phyloP scores from a whole-genome alignment of 345 rosid genomes.

The Gossypium raimondii region DNA sequence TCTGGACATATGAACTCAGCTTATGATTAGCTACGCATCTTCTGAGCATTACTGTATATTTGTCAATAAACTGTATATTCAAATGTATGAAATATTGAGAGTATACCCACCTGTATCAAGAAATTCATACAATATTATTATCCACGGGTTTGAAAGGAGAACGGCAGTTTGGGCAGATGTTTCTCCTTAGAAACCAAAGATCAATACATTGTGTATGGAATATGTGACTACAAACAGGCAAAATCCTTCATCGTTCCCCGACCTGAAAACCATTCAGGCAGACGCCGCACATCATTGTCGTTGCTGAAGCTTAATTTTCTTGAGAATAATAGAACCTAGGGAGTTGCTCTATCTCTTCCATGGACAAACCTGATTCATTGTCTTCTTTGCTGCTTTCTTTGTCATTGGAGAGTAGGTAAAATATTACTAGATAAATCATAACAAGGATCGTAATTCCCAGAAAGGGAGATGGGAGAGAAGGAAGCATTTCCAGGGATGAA shows the following conservation, averaged over 20 bases:
- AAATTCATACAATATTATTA: constrained; percentile 3
- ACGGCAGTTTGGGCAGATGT: constrained; percentile 34
- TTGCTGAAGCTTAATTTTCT: neutral
- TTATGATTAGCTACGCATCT: constrained; percentile 39
- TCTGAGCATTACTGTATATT: constrained; percentile 36
- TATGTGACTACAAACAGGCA: constrained; percentile 28
- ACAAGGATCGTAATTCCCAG: constrained; percentile 10
- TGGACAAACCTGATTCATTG: constrained; percentile 17
- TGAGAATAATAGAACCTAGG: constrained; percentile 24
- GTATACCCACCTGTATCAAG: neutral
- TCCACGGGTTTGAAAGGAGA: constrained; percentile 16
- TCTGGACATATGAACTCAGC: constrained; percentile 58
- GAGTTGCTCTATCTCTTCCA: constrained; percentile 14
- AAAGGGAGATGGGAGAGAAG: constrained; percentile 9
- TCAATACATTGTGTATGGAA: constrained; percentile 29
- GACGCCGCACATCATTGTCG: constrained; percentile 12
- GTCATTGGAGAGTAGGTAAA: constrained; percentile 22
- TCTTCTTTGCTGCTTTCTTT: neutral
- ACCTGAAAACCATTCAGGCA: constrained; percentile 28
- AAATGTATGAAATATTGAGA: neutral
- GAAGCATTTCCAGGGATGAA: neutral
- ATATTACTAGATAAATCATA: constrained; percentile 17
- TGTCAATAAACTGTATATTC: neutral
- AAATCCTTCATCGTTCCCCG: constrained; percentile 23
- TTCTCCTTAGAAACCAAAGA: constrained; percentile 28